These are phyloP conservation scores for Actinomucor elegans DNA, from an alignment of 371 early-diverging fungal species.

Conservation along the genomic window DNA sequence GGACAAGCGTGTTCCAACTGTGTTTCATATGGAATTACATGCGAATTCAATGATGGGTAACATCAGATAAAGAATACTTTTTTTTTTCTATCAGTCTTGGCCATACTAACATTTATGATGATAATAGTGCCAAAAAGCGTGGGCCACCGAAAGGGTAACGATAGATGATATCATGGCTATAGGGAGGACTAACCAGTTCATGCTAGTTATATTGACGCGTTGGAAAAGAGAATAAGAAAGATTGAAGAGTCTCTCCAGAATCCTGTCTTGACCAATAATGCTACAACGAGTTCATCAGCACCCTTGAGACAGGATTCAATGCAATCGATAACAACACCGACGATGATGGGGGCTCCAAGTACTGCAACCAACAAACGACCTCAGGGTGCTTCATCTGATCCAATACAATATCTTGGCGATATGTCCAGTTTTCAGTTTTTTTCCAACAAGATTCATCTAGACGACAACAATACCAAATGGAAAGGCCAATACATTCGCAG, in stretches of 20 bases:
- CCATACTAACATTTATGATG: not conserved
- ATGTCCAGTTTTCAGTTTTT: slow-evolving; percentile 44
- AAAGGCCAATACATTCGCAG: slow-evolving; percentile 39
- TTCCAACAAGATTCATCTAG: slow-evolving; percentile 38
- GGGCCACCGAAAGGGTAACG: slow-evolving; percentile 63
- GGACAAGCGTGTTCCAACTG: slow-evolving; percentile 30
- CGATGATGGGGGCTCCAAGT: not conserved
- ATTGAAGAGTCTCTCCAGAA: slow-evolving; percentile 25
- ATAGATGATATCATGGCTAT: too few species aligned
- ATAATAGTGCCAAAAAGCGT: slow-evolving; percentile 40
- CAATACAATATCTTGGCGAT: slow-evolving; percentile 45
- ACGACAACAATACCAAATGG: slow-evolving; percentile 25
- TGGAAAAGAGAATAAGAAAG: slow-evolving; percentile 37
- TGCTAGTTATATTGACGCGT: slow-evolving; percentile 40
- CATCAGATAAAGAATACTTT: too few species aligned
- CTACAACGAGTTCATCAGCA: not conserved
- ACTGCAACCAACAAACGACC: slow-evolving; percentile 14
- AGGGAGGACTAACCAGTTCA: not conserved
- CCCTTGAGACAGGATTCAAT: not conserved
- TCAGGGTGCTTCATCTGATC: slow-evolving; percentile 28
- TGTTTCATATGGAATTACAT: slow-evolving; percentile 16
- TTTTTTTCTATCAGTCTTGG: not conserved
- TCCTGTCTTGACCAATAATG: not conserved
- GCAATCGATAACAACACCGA: not conserved
- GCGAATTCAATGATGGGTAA: slow-evolving; percentile 37